phyloP scores from a whole-genome alignment of 2,329 filamentous ascomycete genomes.

The Beauveria scarabaeidicola region DNA sequence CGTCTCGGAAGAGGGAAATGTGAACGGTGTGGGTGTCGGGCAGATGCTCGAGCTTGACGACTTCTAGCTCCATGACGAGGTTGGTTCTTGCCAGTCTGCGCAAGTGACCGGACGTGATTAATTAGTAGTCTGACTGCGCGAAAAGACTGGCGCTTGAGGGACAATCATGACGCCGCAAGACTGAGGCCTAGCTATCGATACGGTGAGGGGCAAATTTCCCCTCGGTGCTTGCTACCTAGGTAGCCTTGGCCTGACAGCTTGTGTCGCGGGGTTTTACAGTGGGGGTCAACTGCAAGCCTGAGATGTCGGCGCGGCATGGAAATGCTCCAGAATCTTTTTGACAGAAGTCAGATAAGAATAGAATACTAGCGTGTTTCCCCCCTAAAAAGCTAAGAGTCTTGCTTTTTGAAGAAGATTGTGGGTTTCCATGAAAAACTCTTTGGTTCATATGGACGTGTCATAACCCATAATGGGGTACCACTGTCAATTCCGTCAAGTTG shows the following conservation, averaged over 20 bases:
- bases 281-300: background rate
- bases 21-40: constrained; percentile 60
- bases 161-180: background rate
- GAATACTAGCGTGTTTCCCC: too few relatives aligned
- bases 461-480: too few relatives aligned
- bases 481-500: too few relatives aligned
- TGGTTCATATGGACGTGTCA: too few relatives aligned
- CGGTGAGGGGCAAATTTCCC: constrained; percentile 4
- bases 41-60: constrained; percentile 66
- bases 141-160: background rate
- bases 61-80: constrained; percentile 42
- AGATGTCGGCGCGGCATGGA: background rate
- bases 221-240: background rate
- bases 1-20: constrained; percentile 64
- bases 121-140: too few relatives aligned
- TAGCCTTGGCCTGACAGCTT: background rate
- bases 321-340: too few relatives aligned
- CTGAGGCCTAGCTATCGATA: background rate
- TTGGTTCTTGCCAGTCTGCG: background rate
- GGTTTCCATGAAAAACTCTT: too few relatives aligned
- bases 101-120: too few relatives aligned
- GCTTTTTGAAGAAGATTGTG: too few relatives aligned
- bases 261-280: background rate
- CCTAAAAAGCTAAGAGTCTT: too few relatives aligned
- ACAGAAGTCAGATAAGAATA: too few relatives aligned